Conservation (phyloP, 1,284 basidiomycete genomes). For the Ceratobasidium sp. region DNA sequence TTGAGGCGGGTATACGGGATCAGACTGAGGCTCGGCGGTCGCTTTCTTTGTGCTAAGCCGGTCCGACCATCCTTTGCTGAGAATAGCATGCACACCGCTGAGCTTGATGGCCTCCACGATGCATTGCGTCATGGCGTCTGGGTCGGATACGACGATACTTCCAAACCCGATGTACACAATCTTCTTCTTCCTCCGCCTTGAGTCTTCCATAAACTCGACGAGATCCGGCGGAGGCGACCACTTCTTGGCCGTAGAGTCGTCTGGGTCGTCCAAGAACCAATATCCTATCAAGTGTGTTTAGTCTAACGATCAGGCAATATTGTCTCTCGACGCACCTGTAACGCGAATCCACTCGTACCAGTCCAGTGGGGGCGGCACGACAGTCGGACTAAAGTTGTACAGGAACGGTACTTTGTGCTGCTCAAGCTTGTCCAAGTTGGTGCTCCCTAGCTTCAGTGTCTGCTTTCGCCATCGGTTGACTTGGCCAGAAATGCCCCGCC, state of each 20-base stretch:
- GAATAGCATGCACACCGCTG: constrained; percentile 88
- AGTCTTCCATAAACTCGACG: constrained; percentile 81
- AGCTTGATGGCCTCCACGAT: constrained; percentile 88
- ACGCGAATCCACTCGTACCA: constrained; percentile 99
- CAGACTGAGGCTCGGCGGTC: constrained; percentile 58
- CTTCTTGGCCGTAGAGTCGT: constrained; percentile 79
- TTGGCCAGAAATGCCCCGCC: constrained; percentile 92
- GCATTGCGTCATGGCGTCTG: constrained; percentile 88
- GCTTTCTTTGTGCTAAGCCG: constrained; percentile 75
- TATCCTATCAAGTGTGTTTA: constrained; percentile 66
- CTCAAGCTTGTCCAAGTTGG: constrained; percentile 92
- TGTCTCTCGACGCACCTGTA: constrained; percentile 67
- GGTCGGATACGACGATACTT: constrained; percentile 97
- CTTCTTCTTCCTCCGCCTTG: constrained; percentile 81
- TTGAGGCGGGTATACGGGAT: constrained; percentile 75
- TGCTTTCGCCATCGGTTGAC: constrained; percentile 94
- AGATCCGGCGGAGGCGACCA: constrained; percentile 88
- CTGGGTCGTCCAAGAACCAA: constrained; percentile 94
- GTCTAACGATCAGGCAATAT: background rate
- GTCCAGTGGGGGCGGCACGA: constrained; percentile 91
- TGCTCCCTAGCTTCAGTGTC: constrained; percentile 78
- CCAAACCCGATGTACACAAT: constrained; percentile 98
- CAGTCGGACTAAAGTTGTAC: constrained; percentile 93
- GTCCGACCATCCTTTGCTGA: constrained; percentile 99
- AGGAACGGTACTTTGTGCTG: constrained; percentile 97